phyloP scores from a whole-genome alignment of 2,329 filamentous ascomycete genomes.

The Neonectria faginata region DNA sequence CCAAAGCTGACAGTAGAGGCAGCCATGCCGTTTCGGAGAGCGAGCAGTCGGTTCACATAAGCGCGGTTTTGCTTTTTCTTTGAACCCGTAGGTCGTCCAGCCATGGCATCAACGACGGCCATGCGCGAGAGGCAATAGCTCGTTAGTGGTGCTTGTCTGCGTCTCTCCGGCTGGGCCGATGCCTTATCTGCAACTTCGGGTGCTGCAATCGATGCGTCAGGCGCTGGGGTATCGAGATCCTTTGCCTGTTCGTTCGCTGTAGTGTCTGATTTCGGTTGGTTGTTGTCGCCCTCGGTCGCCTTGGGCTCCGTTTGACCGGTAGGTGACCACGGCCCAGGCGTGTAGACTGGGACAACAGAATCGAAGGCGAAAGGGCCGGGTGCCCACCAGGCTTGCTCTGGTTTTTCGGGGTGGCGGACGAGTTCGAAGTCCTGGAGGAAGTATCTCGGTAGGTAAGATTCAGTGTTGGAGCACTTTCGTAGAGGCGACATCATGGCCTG shows the following conservation, averaged over 20 bases:
- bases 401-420: conserved; percentile 65
- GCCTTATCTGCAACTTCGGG: not conserved
- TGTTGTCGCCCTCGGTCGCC: not conserved
- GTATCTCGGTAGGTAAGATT: conserved; percentile 63
- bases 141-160: conserved; percentile 29
- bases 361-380: conserved; percentile 57
- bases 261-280: not conserved
- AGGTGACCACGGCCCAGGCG: conserved; percentile 15
- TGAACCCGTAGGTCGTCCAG: conserved; percentile 1
- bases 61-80: conserved; percentile 26
- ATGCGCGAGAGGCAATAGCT: conserved; percentile 48
- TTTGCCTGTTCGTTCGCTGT: not conserved
- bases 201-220: not conserved
- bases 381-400: conserved; percentile 64
- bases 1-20: conserved; percentile 23
- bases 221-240: not conserved
- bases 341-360: conserved; percentile 36
- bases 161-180: not conserved
- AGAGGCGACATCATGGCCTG: conserved; percentile 70
- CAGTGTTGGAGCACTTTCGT: conserved; percentile 66
- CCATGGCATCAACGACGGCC: conserved; percentile 45
- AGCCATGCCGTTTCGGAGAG: conserved; percentile 45
- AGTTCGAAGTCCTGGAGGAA: conserved; percentile 73
- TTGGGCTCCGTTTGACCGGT: conserved; percentile 4
- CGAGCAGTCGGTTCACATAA: conserved; percentile 30